Percentiles rank a stretch among this genome's conserved stretches.
Evolutionary conservation across 495 filamentous ascomycete genomes (phyloP).

Genomic region (Rostrohypoxylon terebratum): DNA sequence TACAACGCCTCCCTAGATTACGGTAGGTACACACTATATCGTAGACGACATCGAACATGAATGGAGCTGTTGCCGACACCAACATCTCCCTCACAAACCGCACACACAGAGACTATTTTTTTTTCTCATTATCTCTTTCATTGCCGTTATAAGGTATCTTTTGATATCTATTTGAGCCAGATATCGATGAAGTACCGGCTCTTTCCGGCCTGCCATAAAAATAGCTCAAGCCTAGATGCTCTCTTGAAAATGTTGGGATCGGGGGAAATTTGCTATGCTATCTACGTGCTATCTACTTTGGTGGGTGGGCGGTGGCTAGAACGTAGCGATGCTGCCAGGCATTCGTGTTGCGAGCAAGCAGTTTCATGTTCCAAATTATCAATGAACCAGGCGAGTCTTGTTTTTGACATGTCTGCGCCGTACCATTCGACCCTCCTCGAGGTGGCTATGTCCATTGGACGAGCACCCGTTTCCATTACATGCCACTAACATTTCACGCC

Average conservation of each 20-base stretch:
- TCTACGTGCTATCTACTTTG: conserved; percentile 45
- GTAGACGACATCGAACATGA: background rate
- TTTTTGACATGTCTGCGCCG: conserved; percentile 22
- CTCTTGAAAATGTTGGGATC: conserved; percentile 7
- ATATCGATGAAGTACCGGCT: background rate
- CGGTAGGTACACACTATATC: background rate
- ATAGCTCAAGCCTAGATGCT: conserved; percentile 4
- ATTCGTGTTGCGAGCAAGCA: conserved; percentile 1
- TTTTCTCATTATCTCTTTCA: background rate
- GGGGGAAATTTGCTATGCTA: conserved; percentile 41
- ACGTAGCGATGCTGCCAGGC: conserved; percentile 34
- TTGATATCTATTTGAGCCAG: background rate
- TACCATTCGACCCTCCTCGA: conserved; percentile 11
- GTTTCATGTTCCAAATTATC: conserved; percentile 3
- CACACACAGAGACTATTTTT: background rate
- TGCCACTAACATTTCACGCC: conserved; percentile 11
- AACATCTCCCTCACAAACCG: background rate
- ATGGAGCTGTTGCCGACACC: background rate
- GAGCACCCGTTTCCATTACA: conserved; percentile 32
- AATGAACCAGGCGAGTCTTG: conserved; percentile 12
- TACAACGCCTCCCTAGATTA: background rate
- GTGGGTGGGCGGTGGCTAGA: conserved; percentile 17
- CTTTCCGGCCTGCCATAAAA: background rate
- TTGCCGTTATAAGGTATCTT: background rate
- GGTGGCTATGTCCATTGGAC: conserved; percentile 15